Base-by-base conservation (phyloP, 1,139 yeast genomes). In the Suhomyces yuchorum region DNA sequence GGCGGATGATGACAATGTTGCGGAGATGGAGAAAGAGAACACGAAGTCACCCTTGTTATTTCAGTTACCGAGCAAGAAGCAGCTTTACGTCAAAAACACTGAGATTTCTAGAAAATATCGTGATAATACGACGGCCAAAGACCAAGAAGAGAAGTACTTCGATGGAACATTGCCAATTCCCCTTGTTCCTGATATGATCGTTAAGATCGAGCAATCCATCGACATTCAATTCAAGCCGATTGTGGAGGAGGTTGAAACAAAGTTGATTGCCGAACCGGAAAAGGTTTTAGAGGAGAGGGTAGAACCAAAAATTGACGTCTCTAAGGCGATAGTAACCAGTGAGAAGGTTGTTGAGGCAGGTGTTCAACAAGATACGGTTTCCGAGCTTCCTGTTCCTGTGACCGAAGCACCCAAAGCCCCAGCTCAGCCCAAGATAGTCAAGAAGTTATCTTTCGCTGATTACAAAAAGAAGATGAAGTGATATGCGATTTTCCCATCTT, bases 371-470 rank as follows among this genome's bases (percentile, higher is more conserved):
- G 43, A 40, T n/a, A 6, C 22, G 30, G 50, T 52, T 5, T 52
- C 50, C 12, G 55, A 53, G 12, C 22, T 30, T n/a, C 42, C 42
- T 12, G 30, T 37, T 3, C 30, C 39, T n/a, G 51, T 53, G 7
- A 53, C 52, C 8, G 55, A 53, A n/a, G 58, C 51, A n/a, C 44
- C 46, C 3, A 40, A 33, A 17, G 17, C 42, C 9, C 17, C 23
- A 14, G 54, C 62, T 5, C 63, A 63, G 37, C 67, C 56, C 35
- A 65, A 59, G 55, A 64, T 71, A 8, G 80, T 77, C 54, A 88
- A 88, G 71, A 87, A 87, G 65, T 70, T 88, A 51, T 85, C 92
- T 32, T 84, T 89, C 67, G 96, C 96, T 1, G 96, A 88, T 61
- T 88, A 88, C 65, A 84, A 84, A 63, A 85, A 82, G 70, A 85